Evolutionary conservation across 768 basidiomycete species (phyloP), one percentile per base, ranked within the genome.

Genomic region (Mycena belliarum): DNA sequence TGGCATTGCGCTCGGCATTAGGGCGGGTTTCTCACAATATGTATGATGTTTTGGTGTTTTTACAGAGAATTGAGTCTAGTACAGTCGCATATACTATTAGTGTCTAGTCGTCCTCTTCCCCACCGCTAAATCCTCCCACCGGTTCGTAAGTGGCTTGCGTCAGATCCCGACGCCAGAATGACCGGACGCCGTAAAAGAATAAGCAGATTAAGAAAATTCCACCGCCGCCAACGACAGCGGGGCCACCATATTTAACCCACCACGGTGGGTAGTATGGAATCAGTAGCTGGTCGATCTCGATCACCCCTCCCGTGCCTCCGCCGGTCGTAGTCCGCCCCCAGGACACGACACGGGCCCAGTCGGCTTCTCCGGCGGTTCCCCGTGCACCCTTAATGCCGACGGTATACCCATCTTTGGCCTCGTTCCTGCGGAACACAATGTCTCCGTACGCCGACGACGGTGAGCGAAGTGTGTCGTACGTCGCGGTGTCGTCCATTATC

Each of bases 141-240:
- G 95, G 93, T 69, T 96, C 94, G 70, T 93, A 97, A 35, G 91
- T 94, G 33, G 92, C 88, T 71, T 93, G 89, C 29, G 85, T 88
- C 53, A 83, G 83, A 69, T 92, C 91, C 65, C 79, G 72, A 61
- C 79, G 78, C 91, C 92, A 95, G 49, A 91, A 69, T 52, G 76
- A 72, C 55, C 84, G 76, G 21, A 90, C 85, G n/a, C 80, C 86
- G 68, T 84, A 84, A 72, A 93, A 90, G 71, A 94, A 88, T 11
- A 74, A 66, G 59, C 83, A 80, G 59, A 93, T 90, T 11, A 83
- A 59, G 26, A 82, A 40, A 26, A 89, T 66, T 6, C 89, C 91
- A 24, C 84, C 63, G 1, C 74, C 73, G 3, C 83, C 84, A 5
- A 89, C 84, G 26, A 80, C 74, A n/a, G 82, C 64, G 0, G 92